Base-by-base conservation (phyloP, 2,329 filamentous ascomycete genomes). In the Sarocladiaceae sp. region DNA sequence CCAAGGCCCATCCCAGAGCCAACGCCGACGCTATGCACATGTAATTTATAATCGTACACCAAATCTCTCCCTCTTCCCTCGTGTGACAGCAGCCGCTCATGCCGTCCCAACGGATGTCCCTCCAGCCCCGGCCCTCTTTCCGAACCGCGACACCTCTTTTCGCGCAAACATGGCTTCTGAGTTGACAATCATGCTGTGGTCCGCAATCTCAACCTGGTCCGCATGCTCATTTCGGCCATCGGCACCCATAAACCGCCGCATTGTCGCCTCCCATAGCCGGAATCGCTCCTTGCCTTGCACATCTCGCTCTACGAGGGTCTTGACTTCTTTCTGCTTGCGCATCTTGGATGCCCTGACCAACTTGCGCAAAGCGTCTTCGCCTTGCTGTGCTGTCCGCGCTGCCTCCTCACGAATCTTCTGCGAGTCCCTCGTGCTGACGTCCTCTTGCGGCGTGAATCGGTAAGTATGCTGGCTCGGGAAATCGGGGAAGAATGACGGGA, bases 381-480 rank as follows among this genome's bases (percentile, higher is more conserved):
- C 78, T 49, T 80, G 77, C 51, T 78, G 74, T 7, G 78, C 76
- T 35, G 77, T 76, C 44, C 73, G 68, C 1, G 77, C 73, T 1
- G 78, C 78, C 32, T 80, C 74, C 44, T 78, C 73, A 19, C 78
- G 70, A 34, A 80, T 76, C 56, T 74, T 76, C 53, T 78, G 72
- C 0, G 75, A 70, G 47, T 81, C 74, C 6, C 67, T 64, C 13
- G 61, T 58, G 15, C 61, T 65, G 32, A 62, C 65, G 48, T 74
- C 67, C 15, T 74, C 67, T 26, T 72, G 69, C 2, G 74, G 73
- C 0, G 79, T 83, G 53, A 73, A 76, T 31, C 70, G 73, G 60
- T 82, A 83, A 3, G 79, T 83, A 53, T 83, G 78, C 35, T 74
- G 76, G 56, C 78, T 81, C 0, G 80, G 80, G 47, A 83, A 83